Conservation (phyloP, 2,329 filamentous ascomycete genomes). For the Sclerotinia borealis region DNA sequence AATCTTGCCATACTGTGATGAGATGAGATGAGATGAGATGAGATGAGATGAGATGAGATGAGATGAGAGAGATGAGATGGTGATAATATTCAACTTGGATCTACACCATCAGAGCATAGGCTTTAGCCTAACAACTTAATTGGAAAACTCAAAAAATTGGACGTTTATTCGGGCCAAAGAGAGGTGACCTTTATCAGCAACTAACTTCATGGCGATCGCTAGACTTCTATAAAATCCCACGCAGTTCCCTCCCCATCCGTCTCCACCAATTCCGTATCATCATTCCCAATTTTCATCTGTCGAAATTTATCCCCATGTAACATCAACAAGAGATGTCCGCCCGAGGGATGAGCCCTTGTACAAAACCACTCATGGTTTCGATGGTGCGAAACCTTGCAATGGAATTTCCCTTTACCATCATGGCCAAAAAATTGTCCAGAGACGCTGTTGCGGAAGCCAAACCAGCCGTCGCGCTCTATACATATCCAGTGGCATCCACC, state of each 20-base stretch:
- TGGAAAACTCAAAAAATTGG: not conserved
- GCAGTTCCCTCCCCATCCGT: slow-evolving; percentile 1
- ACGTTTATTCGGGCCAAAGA: too few species aligned
- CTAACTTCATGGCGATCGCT: not conserved
- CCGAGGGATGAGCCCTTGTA: not conserved
- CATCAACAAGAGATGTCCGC: slow-evolving; percentile 4
- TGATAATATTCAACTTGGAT: not conserved
- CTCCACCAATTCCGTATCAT: not conserved
- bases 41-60: not conserved
- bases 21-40: not conserved
- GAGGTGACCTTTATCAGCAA: not conserved
- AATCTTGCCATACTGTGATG: not conserved
- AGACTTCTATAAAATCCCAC: slow-evolving; percentile 8
- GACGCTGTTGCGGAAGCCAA: slow-evolving; percentile 6
- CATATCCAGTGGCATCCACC: slow-evolving; percentile 7
- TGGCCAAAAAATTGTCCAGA: slow-evolving; percentile 4
- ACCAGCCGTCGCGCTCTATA: slow-evolving; percentile 4
- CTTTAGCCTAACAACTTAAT: not conserved
- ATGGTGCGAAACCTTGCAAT: not conserved
- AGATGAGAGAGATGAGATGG: too few species aligned
- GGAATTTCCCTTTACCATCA: not conserved
- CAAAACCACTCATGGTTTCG: not conserved
- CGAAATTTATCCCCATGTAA: slow-evolving; percentile 4
- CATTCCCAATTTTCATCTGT: not conserved
- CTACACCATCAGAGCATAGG: not conserved